Base-by-base conservation (phyloP, 345 rosid genomes). In the Pugionium cornutum region DNA sequence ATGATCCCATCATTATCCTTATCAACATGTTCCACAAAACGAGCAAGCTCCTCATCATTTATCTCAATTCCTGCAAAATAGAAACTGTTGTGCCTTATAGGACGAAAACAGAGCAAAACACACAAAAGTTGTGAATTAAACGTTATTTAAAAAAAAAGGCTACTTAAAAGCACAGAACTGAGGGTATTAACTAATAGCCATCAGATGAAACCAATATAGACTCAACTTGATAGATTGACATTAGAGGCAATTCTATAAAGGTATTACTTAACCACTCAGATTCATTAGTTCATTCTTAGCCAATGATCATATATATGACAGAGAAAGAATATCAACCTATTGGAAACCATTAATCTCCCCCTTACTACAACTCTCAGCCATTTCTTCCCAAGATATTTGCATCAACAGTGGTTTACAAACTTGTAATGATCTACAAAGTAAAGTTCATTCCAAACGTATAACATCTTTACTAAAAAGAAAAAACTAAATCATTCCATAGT, bases 1-100 rank as follows among this genome's bases (percentile, higher is more conserved):
- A 91, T 91, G 45, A 89, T 86, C 30, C 98, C 98, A 72, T 91
- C 85, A 47, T 82, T 89, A 70, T 86, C 98, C 84, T 91, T 86
- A 48, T 88, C 94, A 44, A 91, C 96, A 32, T 87, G 95, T 79
- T 91, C 98, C 66, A 91, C 94, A 81, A 91, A 91, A 35, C 68
- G 82, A 7, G 89, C 94, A 7, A 91, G 89, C 81, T 88, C 94
- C 79, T 80, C 96, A 31, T 91, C 98, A 51, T 83, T 88, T 49
- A 91, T 82, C 82, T 88, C 86, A 81, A 85, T 85, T 43, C 90
- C 90, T 85, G 69, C 75, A 83, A 76, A 67, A 62, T 55, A 70
- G 49, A 74, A 71, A 72, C 82, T 83, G 75, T 60, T 78, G 78
- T 72, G 85, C 79, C 81, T 85, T 78, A 79, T 81, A 79, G 85